A percentile compares a stretch with the other conserved stretches of the same genome.
phyloP scores from a whole-genome alignment of 768 basidiomycete species.

The Antrodiella citrinella region DNA sequence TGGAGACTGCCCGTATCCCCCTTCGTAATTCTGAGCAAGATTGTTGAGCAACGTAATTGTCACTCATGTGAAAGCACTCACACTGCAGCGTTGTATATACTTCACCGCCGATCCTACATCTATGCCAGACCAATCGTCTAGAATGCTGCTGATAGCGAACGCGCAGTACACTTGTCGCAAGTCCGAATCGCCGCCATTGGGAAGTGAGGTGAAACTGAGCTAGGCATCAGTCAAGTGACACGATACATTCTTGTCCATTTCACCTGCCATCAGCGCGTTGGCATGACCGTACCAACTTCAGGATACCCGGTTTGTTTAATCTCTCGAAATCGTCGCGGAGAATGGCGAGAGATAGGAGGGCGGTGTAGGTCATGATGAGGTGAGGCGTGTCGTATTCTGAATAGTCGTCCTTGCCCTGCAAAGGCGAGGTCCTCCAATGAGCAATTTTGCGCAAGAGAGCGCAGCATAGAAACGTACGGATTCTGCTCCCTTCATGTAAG shows the following conservation, averaged over 20 bases:
- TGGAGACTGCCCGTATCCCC: constrained; percentile 82
- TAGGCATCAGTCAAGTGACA: constrained; percentile 2
- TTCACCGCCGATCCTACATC: constrained; percentile 49
- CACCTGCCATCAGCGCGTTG: constrained; percentile 84
- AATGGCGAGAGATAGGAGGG: constrained; percentile 74
- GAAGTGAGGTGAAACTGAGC: constrained; percentile 60
- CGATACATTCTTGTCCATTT: constrained; percentile 8
- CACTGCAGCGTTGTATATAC: constrained; percentile 69
- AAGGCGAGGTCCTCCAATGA: not conserved
- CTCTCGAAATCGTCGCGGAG: constrained; percentile 76
- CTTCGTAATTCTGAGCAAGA: constrained; percentile 71
- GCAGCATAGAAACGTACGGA: constrained; percentile 4
- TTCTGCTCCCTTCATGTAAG: constrained; percentile 50
- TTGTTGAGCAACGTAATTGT: constrained; percentile 1
- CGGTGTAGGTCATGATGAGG: constrained; percentile 91
- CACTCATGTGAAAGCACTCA: constrained; percentile 27
- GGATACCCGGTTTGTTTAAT: constrained; percentile 63
- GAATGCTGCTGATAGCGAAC: constrained; percentile 71
- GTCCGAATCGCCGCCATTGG: constrained; percentile 67
- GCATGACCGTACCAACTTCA: constrained; percentile 58
- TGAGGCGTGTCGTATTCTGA: constrained; percentile 63
- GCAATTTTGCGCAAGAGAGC: not conserved
- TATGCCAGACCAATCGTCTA: constrained; percentile 73
- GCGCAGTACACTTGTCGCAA: constrained; percentile 83
- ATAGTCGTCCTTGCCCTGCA: constrained; percentile 25